Base-by-base conservation (phyloP, 495 filamentous ascomycete genomes). In the Penicillium salamii region DNA sequence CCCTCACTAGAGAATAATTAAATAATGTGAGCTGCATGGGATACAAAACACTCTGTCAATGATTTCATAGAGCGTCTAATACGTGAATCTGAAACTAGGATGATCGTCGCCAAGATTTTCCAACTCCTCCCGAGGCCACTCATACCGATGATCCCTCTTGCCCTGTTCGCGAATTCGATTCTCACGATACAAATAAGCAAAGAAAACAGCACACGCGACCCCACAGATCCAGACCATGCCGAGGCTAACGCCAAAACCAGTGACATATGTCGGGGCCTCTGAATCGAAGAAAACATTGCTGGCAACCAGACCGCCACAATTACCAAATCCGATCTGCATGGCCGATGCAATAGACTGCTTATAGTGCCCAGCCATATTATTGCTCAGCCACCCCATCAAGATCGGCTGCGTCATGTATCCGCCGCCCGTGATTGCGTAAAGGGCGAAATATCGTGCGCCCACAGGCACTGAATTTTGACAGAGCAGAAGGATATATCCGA, bases 81-180 rank as follows among this genome's bases (percentile, higher is more conserved):
- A 74, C 14, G 71, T 77, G 53, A 78, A 83, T 44, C 79, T 59
- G 50, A 81, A 83, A 19, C 65, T 65, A 6, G 81, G 82, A 66
- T 83, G 78, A 45, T 77, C 78, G 55, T 86, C 82, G 0, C 81
- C 82, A 45, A 84, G 65, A 52, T 84, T 84, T 48, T 75, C 64
- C 24, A 69, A 52, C 55, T 78, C 73, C 35, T 82, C 71, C 44
- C 54, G 49, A 0, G 72, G 66, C 28, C 65, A 60, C 26, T 44
- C 52, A 36, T 78, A 68, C 53, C 74, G 65, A 54, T 69, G 46
- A 59, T 86, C 76, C 37, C 78, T 70, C 58, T 77, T 69, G 0
- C 79, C 80, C 21, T 67, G 43, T 8, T 78, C 74, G n/a, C 74
- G 76, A 65, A 75, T 68, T 54, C 70, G 69, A 53, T 83, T 80